Conservation (phyloP, 352 stramenopile genomes). For the Phytophthora palmivora region DNA sequence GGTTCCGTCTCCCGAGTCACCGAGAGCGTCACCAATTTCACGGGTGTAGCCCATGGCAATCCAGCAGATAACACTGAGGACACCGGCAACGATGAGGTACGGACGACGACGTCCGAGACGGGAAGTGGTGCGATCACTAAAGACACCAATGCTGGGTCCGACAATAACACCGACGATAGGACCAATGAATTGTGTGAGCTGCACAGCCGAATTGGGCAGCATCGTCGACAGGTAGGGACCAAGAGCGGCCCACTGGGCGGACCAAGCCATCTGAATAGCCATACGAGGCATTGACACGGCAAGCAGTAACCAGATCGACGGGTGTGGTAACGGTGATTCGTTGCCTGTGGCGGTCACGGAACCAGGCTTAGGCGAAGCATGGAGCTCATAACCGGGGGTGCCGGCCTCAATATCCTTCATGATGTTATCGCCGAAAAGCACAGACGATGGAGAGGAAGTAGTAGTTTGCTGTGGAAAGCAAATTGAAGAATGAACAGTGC, state of each 20-base stretch:
- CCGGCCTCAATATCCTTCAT: conserved; percentile 38
- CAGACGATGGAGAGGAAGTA: conserved; percentile 3
- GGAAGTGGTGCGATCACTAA: conserved; percentile 48
- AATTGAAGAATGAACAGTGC: conserved; percentile 36
- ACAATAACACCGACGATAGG: conserved; percentile 37
- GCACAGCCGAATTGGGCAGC: conserved; percentile 44
- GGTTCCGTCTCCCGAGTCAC: conserved; percentile 20
- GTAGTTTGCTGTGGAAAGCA: conserved; percentile 27
- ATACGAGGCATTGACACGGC: conserved; percentile 38
- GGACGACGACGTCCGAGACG: conserved; percentile 45
- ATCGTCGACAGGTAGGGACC: conserved; percentile 53
- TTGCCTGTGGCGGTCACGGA: conserved; percentile 13
- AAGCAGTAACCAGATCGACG: conserved; percentile 35
- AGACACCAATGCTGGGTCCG: conserved; percentile 34
- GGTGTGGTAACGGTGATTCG: conserved; percentile 33
- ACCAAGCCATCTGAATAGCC: conserved; percentile 42
- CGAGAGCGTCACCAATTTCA: conserved; percentile 33
- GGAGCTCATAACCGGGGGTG: conserved; percentile 31
- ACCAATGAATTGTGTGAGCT: conserved; percentile 37
- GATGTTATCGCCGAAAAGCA: conserved; percentile 14
- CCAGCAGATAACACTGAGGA: conserved; percentile 56
- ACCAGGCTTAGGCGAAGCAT: conserved; percentile 32
- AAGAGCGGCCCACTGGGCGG: conserved; percentile 42
- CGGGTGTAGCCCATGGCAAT: conserved; percentile 61
- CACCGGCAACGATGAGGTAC: conserved; percentile 43